Percentiles rank a stretch among this genome's conserved stretches.
phyloP scores from a whole-genome alignment of 139 green algal genomes.

The Closterium sp. region DNA sequence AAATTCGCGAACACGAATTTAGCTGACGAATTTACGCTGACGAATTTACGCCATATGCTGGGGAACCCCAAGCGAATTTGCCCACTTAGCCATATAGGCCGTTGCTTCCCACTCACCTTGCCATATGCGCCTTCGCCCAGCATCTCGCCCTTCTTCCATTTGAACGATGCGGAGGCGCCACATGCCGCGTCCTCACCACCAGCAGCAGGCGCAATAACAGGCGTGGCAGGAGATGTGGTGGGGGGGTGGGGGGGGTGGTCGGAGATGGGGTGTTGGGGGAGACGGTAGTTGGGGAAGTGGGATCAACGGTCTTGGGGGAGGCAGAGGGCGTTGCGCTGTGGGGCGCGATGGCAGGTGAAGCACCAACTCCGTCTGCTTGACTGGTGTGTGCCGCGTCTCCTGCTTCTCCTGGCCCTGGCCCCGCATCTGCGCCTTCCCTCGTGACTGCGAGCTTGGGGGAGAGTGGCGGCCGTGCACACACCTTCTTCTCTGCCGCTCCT shows the following conservation, averaged over 20 bases:
- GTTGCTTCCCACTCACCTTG: constrained; percentile 59
- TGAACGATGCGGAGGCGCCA: constrained; percentile 24
- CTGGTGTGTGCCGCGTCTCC: background rate
- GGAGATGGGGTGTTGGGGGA: background rate
- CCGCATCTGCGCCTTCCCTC: background rate
- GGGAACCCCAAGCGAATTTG: too few species aligned
- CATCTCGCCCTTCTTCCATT: constrained; percentile 51
- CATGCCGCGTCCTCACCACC: background rate
- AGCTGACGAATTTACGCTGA: too few species aligned
- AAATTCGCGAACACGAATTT: too few species aligned
- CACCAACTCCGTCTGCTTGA: background rate
- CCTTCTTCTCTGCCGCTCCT: background rate
- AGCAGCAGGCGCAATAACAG: background rate
- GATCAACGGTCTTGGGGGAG: background rate
- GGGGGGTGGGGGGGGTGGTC: background rate
- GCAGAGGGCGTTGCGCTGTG: background rate
- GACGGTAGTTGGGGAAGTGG: background rate
- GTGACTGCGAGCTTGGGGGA: background rate
- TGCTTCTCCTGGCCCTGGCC: background rate
- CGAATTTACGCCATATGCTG: too few species aligned
- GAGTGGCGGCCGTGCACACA: background rate
- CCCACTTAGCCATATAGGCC: too few species aligned
- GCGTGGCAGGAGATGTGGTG: background rate
- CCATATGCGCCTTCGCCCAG: constrained; percentile 68
- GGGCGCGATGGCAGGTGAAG: background rate